Percentiles rank a stretch among this genome's conserved stretches.
Conservation (phyloP, 2,329 filamentous ascomycete genomes). For the Aspergillus pseudotamarii region DNA sequence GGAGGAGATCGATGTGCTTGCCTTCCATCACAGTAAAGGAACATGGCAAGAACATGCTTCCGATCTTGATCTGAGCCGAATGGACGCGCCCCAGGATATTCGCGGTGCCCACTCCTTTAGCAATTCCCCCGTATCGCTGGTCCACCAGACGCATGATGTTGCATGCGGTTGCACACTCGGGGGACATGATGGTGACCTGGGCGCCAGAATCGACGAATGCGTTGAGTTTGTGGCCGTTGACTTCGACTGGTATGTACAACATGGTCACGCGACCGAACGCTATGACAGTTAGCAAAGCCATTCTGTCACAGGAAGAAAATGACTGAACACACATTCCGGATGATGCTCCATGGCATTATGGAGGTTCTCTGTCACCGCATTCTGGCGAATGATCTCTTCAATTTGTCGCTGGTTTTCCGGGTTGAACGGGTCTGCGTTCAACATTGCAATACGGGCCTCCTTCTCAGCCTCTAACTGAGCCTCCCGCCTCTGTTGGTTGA, state of each 20-base stretch:
- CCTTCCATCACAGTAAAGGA: constrained; percentile 99
- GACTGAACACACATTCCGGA: constrained; percentile 73
- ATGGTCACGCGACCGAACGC: constrained; percentile 94
- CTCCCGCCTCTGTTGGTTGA: constrained; percentile 69
- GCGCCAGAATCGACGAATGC: constrained; percentile 96
- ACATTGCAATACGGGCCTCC: constrained; percentile 76
- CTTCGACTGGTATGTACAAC: constrained; percentile 93
- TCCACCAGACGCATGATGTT: constrained; percentile 97
- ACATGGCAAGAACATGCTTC: constrained; percentile 81
- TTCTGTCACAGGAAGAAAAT: neutral
- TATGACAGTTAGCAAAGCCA: constrained; percentile 39
- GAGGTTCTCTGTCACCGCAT: constrained; percentile 90
- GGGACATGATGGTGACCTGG: constrained; percentile 98
- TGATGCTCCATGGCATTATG: constrained; percentile 97
- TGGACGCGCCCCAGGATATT: constrained; percentile 94
- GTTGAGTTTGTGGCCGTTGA: constrained; percentile 90
- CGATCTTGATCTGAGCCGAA: constrained; percentile 92
- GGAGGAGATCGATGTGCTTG: constrained; percentile 88
- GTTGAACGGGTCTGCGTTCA: constrained; percentile 95
- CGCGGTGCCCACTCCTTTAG: constrained; percentile 90
- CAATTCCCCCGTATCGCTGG: constrained; percentile 86
- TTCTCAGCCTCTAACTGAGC: constrained; percentile 74
- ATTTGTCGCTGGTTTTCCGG: constrained; percentile 88
- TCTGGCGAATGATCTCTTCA: constrained; percentile 94
- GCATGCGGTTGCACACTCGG: constrained; percentile 84